Percentiles rank a stretch among this genome's conserved stretches.
These are phyloP conservation scores for Termitomyces sp. DNA, from an alignment of 768 basidiomycete species.

Conservation along the genomic window DNA sequence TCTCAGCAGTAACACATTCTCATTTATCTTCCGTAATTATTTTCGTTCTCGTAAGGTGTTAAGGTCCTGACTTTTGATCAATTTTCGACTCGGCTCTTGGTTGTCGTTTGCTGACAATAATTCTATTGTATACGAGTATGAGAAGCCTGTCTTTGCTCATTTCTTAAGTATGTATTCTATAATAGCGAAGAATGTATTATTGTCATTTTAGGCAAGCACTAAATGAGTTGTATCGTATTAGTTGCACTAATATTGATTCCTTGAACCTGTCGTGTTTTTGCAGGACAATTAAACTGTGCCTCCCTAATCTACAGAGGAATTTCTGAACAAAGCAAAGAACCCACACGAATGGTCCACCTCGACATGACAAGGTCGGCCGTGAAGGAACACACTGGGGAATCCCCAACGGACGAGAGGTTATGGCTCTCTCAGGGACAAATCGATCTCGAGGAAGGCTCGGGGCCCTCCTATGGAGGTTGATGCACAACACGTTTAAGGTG, in stretches of 20 bases:
- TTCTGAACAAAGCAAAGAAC: no score
- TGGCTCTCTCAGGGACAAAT: no score
- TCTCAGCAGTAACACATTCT: constrained; percentile 10
- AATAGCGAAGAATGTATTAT: constrained; percentile 30
- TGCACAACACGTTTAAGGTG: background rate
- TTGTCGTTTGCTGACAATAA: background rate
- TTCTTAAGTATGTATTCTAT: background rate
- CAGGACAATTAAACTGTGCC: no score
- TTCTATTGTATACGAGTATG: constrained; percentile 1
- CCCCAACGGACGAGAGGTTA: no score
- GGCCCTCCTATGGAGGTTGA: no score
- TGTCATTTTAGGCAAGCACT: background rate
- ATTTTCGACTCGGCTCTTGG: background rate
- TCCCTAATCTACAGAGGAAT: no score
- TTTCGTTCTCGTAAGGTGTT: background rate
- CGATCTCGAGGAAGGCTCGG: no score
- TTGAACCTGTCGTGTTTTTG: no score
- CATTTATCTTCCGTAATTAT: background rate
- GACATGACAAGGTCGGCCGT: no score
- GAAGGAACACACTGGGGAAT: no score
- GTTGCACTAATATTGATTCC: no score
- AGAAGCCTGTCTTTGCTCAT: background rate
- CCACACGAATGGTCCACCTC: no score
- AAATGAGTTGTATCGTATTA: background rate
- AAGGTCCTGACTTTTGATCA: background rate